Conservation (phyloP, 2,329 filamentous ascomycete species). For the Alternaria arbusti region DNA sequence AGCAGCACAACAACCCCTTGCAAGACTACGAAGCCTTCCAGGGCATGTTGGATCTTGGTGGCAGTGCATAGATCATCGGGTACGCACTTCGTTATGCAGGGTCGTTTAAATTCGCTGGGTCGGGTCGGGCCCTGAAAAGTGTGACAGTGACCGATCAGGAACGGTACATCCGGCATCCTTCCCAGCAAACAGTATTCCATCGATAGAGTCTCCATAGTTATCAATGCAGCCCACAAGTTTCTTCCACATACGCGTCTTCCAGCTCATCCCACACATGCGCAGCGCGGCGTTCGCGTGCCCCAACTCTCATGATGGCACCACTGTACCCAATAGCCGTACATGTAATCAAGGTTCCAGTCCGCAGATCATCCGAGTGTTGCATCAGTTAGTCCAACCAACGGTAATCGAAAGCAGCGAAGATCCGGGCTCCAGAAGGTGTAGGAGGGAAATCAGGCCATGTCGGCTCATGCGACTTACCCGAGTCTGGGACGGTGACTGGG, state of each 20-base stretch:
- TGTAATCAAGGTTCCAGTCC: background rate
- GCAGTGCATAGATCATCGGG: background rate
- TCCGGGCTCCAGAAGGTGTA: background rate
- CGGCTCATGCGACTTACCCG: constrained; percentile 9
- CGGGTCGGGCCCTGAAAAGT: background rate
- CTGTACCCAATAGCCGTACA: constrained; percentile 5
- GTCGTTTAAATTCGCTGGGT: background rate
- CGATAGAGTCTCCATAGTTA: constrained; percentile 1
- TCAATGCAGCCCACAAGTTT: constrained; percentile 3
- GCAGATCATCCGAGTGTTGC: constrained; percentile 14
- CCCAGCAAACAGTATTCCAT: constrained; percentile 1
- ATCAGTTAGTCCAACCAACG: constrained; percentile 1
- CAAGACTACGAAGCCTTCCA: background rate
- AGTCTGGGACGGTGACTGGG: constrained; percentile 1
- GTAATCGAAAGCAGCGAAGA: constrained; percentile 3
- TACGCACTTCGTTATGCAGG: background rate
- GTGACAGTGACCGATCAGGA: background rate
- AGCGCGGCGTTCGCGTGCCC: background rate
- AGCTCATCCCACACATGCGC: background rate
- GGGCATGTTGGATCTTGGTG: background rate
- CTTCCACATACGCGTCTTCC: background rate
- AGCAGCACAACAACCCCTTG: background rate
- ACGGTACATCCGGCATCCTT: constrained; percentile 3
- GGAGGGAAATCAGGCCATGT: constrained; percentile 15
- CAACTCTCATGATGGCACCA: constrained; percentile 10